Evolutionary conservation across 495 filamentous ascomycete species (phyloP).

Genomic region (Friedmanniomyces endolithicus): DNA sequence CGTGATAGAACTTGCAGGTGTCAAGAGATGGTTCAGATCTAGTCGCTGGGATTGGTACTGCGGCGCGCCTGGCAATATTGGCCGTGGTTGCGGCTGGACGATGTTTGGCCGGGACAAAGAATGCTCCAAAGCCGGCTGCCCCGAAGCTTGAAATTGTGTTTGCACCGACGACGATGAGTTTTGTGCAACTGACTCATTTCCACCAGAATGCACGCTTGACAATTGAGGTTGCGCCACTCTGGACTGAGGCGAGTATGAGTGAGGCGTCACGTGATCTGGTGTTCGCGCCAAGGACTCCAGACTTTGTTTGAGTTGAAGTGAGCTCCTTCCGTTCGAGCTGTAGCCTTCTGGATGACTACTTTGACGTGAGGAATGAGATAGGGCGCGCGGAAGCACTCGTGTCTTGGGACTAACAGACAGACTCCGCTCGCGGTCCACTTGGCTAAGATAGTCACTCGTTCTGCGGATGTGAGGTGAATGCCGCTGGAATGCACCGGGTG

Average conservation of each 20-base stretch:
- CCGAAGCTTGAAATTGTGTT: neutral
- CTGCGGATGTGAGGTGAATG: constrained; percentile 12
- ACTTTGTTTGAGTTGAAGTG: constrained; percentile 5
- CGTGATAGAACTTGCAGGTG: neutral
- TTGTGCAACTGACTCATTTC: neutral
- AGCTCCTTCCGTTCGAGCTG: constrained; percentile 2
- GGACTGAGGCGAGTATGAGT: neutral
- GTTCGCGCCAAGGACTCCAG: neutral
- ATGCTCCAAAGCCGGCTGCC: neutral
- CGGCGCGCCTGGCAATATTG: neutral
- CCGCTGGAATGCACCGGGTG: constrained; percentile 8
- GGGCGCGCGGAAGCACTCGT: constrained; percentile 9
- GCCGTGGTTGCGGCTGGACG: neutral
- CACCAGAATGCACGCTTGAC: neutral
- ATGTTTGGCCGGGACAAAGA: constrained; percentile 9
- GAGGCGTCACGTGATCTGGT: constrained; percentile 5
- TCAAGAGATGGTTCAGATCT: constrained; percentile 17
- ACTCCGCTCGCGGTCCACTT: constrained; percentile 19
- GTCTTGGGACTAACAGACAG: constrained; percentile 23
- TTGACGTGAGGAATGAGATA: constrained; percentile 12
- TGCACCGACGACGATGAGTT: neutral
- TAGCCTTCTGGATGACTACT: constrained; percentile 15
- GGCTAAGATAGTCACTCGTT: constrained; percentile 11
- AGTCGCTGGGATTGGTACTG: constrained; percentile 15
- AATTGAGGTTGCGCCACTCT: neutral